Base-by-base conservation (phyloP, 2,329 filamentous ascomycete genomes). In the Chalara sp. region DNA sequence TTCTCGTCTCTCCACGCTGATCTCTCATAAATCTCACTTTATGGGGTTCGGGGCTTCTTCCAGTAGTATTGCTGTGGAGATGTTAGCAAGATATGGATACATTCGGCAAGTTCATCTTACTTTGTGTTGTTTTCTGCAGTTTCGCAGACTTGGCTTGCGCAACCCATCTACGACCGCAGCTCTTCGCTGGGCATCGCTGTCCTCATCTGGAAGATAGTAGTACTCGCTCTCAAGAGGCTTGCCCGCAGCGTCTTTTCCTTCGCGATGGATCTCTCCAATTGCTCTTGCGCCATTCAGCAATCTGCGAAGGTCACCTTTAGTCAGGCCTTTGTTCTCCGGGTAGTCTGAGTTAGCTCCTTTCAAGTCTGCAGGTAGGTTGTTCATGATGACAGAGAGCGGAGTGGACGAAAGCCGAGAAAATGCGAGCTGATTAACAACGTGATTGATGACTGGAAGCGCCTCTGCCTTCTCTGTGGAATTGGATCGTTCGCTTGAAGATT, bases 91-190 rank as follows among this genome's bases (percentile, higher is more conserved):
- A 53, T 44, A 35, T 37, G 31, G 12, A n/a, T 8, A 29, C 32
- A 35, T 28, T 45, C 33, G 32, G 44, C 46, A 29, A 21, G 47
- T 32, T 55, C 12, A 35, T 68, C 74, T 65, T 79, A 97, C 92
- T 88, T 97, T 97, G 71, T 99, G 93, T 66, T 93, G 89, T 72
- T 96, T 97, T 63, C 93, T 81, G 65, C 93, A 96, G 64, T 84
- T 86, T 58, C 93, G 79, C 63, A 99, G 72, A 61, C 89, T 93
- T 42, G 91, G 92, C 70, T 95, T 96, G 50, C 89, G 80, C 66
- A 96, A 74, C 48, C 89, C 88, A 58, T 91, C 84, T 1, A 91
- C 89, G 11, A 96, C 89, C 28, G 90, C 87, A 49, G 89, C 80
- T 47, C 87, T 81, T 53, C 92, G 81, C 64, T 86, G 81, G 56